These are phyloP conservation scores for Colletotrichum sp. DNA, from an alignment of 2,329 filamentous ascomycete species.

Conservation along the genomic window DNA sequence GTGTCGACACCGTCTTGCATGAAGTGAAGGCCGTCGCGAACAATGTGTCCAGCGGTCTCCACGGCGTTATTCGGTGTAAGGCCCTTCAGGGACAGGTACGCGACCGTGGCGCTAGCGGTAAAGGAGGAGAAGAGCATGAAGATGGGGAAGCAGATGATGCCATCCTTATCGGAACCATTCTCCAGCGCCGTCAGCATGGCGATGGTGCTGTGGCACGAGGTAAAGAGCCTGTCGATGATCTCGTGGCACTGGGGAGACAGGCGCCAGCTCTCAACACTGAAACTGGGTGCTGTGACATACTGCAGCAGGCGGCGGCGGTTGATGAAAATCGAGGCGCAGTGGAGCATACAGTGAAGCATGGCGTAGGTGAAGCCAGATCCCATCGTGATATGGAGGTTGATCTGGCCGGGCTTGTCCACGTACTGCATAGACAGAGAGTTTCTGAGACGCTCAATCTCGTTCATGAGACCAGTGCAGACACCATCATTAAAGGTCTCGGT, in stretches of 20 bases:
- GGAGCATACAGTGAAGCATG: conserved; percentile 66
- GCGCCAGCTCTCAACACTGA: conserved; percentile 60
- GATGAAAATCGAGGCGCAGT: conserved; percentile 66
- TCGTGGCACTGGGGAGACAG: conserved; percentile 54
- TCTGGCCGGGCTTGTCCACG: conserved; percentile 64
- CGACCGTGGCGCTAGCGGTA: conserved; percentile 64
- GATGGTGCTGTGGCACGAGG: conserved; percentile 63
- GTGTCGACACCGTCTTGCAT: conserved; percentile 64
- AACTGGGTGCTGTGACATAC: conserved; percentile 56
- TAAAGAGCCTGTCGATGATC: conserved; percentile 61
- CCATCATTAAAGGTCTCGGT: conserved; percentile 59
- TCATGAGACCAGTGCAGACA: conserved; percentile 54
- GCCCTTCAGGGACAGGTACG: conserved; percentile 67
- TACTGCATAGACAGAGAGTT: conserved; percentile 63
- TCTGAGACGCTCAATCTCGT: conserved; percentile 60
- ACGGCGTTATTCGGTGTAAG: conserved; percentile 60
- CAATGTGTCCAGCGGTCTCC: conserved; percentile 62
- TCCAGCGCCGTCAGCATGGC: conserved; percentile 61
- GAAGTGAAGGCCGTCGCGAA: conserved; percentile 62
- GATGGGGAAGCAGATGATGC: conserved; percentile 64
- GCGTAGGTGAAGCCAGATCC: conserved; percentile 67
- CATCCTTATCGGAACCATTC: conserved; percentile 60
- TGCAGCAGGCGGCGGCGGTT: conserved; percentile 65
- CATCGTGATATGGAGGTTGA: conserved; percentile 68
- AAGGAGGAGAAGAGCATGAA: conserved; percentile 69